Base-by-base conservation (phyloP, 441 rosid genomes). In the Erodium trifolium region DNA sequence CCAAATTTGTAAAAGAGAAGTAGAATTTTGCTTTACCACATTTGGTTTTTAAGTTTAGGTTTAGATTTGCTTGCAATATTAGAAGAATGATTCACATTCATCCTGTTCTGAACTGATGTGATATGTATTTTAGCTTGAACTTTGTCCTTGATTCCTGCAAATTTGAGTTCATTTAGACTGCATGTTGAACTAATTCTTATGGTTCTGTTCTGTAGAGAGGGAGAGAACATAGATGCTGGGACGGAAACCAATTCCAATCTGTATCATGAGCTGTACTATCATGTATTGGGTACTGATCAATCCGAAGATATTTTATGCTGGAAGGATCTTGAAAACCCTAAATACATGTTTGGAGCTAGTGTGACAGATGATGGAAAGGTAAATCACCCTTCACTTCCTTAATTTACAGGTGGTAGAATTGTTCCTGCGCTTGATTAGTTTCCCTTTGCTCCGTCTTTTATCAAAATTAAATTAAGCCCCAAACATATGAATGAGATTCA, bases 341-440 rank as follows among this genome's bases (percentile, higher is more conserved):
- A 84, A 71, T 80, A 92, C 70, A 31, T 34, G 73, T 81, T 85
- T 53, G 82, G 72, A 41, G 87, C 85, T 72, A 47, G 68, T 12
- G 84, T 95, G 65, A 90, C 90, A 8, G 85, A 90, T 17, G 99
- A 92, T 69, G 96, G 98, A 73, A 86, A 88, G 94, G 98, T 90
- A 75, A 78, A 47, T 63, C 39, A 10, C 55, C 65, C 35, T 60
- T 57, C 1, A 13, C 8, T 41, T 2, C 0, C 17, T 43, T 18
- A 47, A 60, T 60, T 69, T 41, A 16, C 17, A 16, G 51, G 68
- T 11, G 8, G 23, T 13, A 16, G 51, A 34, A 31, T 29, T 31
- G 17, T 23, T 63, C 16, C 7, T 31, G 67, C 34, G 27, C 29
- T 29, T 31, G 29, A 39, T 4, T 66, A 8, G 51, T n/a, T 47